Conservation (phyloP, 768 basidiomycete genomes). For the Suillus spraguei region DNA sequence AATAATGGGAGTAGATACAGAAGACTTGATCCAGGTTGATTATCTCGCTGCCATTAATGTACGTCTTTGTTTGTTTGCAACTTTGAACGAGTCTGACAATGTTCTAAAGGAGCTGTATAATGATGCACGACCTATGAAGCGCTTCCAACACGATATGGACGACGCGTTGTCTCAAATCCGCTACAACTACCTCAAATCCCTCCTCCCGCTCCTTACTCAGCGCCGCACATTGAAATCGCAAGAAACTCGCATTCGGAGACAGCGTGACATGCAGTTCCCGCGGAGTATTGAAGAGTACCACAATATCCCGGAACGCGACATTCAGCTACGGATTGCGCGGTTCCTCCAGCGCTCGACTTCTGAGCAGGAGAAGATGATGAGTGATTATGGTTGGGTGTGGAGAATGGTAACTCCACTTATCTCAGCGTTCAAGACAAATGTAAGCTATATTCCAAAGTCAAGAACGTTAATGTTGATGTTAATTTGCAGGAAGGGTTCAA, state of each 20-base stretch:
- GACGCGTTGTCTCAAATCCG: slow-evolving; percentile 32
- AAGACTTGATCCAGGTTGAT: slow-evolving; percentile 26
- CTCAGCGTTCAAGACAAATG: slow-evolving; percentile 42
- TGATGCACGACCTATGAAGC: slow-evolving; percentile 20
- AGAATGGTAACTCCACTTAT: slow-evolving; percentile 48
- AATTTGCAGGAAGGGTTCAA: slow-evolving; percentile 23
- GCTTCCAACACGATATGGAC: slow-evolving; percentile 27
- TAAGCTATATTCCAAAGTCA: slow-evolving; percentile 28
- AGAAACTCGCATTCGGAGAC: slow-evolving; percentile 26
- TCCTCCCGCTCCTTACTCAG: slow-evolving; percentile 21
- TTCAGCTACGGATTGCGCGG: slow-evolving; percentile 51
- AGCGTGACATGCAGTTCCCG: slow-evolving; percentile 39
- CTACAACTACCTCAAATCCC: slow-evolving; percentile 34
- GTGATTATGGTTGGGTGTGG: slow-evolving; percentile 54
- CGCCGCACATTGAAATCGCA: slow-evolving; percentile 17
- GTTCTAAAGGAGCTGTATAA: slow-evolving; percentile 23
- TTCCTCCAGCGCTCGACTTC: slow-evolving; percentile 38
- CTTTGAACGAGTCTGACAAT: background rate
- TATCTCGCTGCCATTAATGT: slow-evolving; percentile 30
- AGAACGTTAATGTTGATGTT: background rate
- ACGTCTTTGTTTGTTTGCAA: too few relatives aligned
- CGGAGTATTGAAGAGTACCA: slow-evolving; percentile 30
- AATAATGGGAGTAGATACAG: slow-evolving; percentile 29
- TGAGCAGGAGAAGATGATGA: slow-evolving; percentile 49
- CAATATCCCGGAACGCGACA: slow-evolving; percentile 39